phyloP scores from a whole-genome alignment of 441 rosid species.

The Erysimum cheiri region DNA sequence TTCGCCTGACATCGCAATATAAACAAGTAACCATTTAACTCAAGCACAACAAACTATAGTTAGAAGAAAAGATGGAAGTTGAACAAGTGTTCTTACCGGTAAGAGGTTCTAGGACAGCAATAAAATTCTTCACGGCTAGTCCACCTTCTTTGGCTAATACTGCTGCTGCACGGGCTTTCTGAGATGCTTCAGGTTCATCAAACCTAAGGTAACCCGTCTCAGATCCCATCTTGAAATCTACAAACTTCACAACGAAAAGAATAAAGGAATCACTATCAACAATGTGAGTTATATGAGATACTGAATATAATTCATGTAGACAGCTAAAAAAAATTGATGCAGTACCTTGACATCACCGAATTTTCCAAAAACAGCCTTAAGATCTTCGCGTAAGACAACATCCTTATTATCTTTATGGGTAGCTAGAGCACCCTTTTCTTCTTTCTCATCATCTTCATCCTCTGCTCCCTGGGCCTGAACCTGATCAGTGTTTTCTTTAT shows the following conservation, averaged over 20 bases:
- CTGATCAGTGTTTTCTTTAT: constrained; percentile 52
- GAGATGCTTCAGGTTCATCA: constrained; percentile 87
- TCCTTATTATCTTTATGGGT: constrained; percentile 60
- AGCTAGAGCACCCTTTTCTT: constrained; percentile 52
- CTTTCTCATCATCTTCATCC: constrained; percentile 46
- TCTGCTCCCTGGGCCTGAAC: constrained; percentile 49
- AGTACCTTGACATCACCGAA: constrained; percentile 87
- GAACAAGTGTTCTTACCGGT: constrained; percentile 52
- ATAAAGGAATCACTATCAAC: constrained; percentile 3
- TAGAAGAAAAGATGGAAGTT: constrained; percentile 6
- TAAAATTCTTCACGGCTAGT: constrained; percentile 73
- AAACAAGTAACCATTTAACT: constrained; percentile 26
- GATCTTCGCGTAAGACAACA: constrained; percentile 89
- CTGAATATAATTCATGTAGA: neutral
- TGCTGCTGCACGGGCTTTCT: constrained; percentile 95
- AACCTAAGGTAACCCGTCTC: constrained; percentile 79
- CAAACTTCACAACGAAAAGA: constrained; percentile 50
- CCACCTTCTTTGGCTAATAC: constrained; percentile 89
- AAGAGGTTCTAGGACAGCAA: constrained; percentile 82
- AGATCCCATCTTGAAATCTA: constrained; percentile 92
- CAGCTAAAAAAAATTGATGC: constrained; percentile 12
- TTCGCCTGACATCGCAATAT: constrained; percentile 52
- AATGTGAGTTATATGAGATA: neutral
- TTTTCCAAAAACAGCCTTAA: constrained; percentile 69
- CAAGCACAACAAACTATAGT: neutral